Evolutionary conservation across 2,329 filamentous ascomycete genomes (phyloP).

Genomic region (Dactylellina haptotyla): DNA sequence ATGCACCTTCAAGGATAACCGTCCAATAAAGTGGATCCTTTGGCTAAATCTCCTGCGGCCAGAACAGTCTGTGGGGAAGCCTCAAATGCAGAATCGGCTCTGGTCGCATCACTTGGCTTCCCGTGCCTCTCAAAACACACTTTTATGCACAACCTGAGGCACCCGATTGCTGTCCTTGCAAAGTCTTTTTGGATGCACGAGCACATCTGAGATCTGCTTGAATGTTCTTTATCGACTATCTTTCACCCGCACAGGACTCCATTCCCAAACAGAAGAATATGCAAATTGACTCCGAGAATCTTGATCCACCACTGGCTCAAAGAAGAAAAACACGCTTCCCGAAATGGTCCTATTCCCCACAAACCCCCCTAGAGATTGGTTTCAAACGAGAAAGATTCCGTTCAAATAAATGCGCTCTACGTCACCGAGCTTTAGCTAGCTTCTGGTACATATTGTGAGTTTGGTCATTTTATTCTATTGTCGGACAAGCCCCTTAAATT

Average conservation of each 20-base stretch:
- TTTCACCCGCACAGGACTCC: conserved; percentile 16
- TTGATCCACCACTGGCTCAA: background rate
- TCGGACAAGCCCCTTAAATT: conserved; percentile 36
- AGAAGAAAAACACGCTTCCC: conserved; percentile 21
- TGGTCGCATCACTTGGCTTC: conserved; percentile 38
- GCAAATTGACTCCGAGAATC: background rate
- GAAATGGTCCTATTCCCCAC: conserved; percentile 45
- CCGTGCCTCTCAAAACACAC: conserved; percentile 10
- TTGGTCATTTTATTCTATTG: conserved; percentile 35
- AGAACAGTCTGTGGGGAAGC: conserved; percentile 53
- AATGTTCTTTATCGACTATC: conserved; percentile 41
- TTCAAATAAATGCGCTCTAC: conserved; percentile 29
- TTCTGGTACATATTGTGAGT: conserved; percentile 13
- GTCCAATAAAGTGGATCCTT: conserved; percentile 36
- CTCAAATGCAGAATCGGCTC: conserved; percentile 39
- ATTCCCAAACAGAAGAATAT: conserved; percentile 19
- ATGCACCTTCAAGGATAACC: conserved; percentile 29
- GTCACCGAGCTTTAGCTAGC: conserved; percentile 35
- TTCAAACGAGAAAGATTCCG: conserved; percentile 32
- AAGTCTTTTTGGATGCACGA: conserved; percentile 29
- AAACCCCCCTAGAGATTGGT: conserved; percentile 23
- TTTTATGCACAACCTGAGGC: conserved; percentile 21
- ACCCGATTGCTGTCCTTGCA: conserved; percentile 22
- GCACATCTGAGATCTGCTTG: conserved; percentile 24
- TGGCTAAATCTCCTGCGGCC: conserved; percentile 41